Percentiles rank a stretch among this genome's conserved stretches.
Evolutionary conservation across 495 filamentous ascomycete genomes (phyloP).

Genomic region (Penicillium cinerascens): DNA sequence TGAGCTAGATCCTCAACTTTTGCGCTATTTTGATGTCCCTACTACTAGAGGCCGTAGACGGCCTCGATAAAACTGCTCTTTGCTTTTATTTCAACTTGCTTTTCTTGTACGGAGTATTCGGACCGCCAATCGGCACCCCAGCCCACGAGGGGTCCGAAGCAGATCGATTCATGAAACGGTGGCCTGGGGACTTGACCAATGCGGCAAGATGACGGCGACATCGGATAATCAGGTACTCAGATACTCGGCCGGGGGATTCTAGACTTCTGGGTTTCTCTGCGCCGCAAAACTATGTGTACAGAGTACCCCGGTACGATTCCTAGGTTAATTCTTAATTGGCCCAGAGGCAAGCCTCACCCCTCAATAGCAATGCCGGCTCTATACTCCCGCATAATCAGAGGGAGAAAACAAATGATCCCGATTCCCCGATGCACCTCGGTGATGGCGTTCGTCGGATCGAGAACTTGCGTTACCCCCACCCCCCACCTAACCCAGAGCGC

Average conservation of each 20-base stretch:
- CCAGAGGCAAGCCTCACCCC: background rate
- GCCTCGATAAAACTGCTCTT: background rate
- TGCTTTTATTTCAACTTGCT: background rate
- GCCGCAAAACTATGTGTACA: background rate
- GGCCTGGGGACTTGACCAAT: background rate
- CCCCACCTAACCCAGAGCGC: conserved; percentile 1
- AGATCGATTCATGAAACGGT: background rate
- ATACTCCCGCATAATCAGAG: background rate
- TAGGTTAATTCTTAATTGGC: background rate
- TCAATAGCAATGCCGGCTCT: background rate
- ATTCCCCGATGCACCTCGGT: background rate
- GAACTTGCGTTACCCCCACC: background rate
- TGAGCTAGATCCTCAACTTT: too few species aligned
- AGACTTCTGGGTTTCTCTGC: background rate
- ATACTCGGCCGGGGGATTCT: background rate
- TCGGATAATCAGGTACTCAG: background rate
- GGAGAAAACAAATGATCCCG: background rate
- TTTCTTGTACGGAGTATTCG: background rate
- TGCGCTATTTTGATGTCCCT: too few species aligned
- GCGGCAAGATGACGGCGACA: background rate
- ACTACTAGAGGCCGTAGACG: too few species aligned
- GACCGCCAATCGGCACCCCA: background rate
- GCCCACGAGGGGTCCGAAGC: background rate
- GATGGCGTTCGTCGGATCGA: background rate
- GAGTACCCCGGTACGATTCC: background rate